A percentile compares a stretch with the other conserved stretches of the same genome.
Evolutionary conservation across 192 early-diverging fungal genomes (phyloP).

Genomic region (Dissophora globulifera): DNA sequence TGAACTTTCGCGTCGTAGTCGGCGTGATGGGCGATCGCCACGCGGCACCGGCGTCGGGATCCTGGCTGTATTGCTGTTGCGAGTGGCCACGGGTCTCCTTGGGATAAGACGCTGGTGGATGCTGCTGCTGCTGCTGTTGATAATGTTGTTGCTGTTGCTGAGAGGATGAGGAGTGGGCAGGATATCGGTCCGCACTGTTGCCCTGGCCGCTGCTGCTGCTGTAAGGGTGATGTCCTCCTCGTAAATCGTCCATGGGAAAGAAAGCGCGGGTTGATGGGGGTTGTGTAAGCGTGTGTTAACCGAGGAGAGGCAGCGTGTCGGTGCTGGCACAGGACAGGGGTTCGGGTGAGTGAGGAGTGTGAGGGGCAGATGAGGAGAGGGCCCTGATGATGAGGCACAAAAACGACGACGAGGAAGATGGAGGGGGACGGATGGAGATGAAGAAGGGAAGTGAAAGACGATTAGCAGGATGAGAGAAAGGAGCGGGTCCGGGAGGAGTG

Average conservation of each 20-base stretch:
- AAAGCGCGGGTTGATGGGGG: neutral
- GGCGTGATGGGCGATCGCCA: constrained; percentile 53
- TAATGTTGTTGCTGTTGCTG: constrained; percentile 29
- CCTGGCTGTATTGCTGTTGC: constrained; percentile 15
- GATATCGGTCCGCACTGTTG: constrained; percentile 20
- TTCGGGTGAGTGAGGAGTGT: too few species aligned
- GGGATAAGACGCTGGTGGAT: constrained; percentile 21
- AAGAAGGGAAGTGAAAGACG: neutral
- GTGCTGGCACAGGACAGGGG: too few species aligned
- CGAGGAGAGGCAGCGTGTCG: too few species aligned
- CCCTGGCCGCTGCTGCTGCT: neutral
- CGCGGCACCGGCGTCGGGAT: constrained; percentile 21
- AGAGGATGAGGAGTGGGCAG: constrained; percentile 19
- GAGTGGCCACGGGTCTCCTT: constrained; percentile 17
- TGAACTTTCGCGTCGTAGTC: constrained; percentile 41
- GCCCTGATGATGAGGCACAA: too few species aligned
- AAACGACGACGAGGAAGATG: neutral
- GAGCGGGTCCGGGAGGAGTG: too few species aligned
- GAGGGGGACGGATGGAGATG: constrained; percentile 2
- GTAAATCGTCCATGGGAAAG: constrained; percentile 34
- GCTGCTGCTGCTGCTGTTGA: constrained; percentile 21
- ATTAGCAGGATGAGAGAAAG: constrained; percentile 3
- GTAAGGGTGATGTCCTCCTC: constrained; percentile 14
- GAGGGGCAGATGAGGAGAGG: too few species aligned
- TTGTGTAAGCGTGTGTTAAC: too few species aligned